These are phyloP conservation scores for Pouteria campechiana DNA, from an alignment of 179 eudicot genomes.

Conservation along the genomic window DNA sequence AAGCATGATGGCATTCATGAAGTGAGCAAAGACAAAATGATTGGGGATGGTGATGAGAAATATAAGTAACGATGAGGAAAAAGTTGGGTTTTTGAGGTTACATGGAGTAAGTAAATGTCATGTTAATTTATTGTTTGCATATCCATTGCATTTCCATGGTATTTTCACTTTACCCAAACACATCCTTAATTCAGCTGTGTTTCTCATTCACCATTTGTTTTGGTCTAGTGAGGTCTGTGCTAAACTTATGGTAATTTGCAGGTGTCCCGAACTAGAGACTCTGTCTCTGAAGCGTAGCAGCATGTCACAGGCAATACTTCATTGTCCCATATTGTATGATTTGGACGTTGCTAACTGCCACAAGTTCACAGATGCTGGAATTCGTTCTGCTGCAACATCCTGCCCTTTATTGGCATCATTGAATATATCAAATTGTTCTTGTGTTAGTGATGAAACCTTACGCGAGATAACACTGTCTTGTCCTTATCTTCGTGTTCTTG, in stretches of 20 bases:
- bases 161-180: too few relatives aligned
- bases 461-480: conserved; percentile 66
- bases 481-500: conserved; percentile 55
- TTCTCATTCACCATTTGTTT: neutral
- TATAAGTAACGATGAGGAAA: too few relatives aligned
- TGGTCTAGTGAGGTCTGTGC: neutral
- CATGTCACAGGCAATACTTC: conserved; percentile 88
- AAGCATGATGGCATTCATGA: too few relatives aligned
- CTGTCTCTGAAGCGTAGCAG: conserved; percentile 88
- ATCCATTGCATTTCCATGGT: too few relatives aligned
- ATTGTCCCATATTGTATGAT: conserved; percentile 76
- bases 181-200: neutral
- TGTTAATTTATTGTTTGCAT: neutral
- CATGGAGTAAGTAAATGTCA: neutral
- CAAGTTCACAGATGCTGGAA: conserved; percentile 93
- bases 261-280: conserved; percentile 80
- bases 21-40: too few relatives aligned
- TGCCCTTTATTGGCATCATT: conserved; percentile 80
- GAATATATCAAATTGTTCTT: conserved; percentile 91
- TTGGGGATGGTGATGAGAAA: too few relatives aligned
- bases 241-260: conserved; percentile 21
- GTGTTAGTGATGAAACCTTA: conserved; percentile 91
- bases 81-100: too few relatives aligned
- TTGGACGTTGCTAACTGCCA: conserved; percentile 93
- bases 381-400: conserved; percentile 79